These are phyloP conservation scores for Phylloporus sp. DNA, from an alignment of 768 basidiomycete species.

Conservation along the genomic window DNA sequence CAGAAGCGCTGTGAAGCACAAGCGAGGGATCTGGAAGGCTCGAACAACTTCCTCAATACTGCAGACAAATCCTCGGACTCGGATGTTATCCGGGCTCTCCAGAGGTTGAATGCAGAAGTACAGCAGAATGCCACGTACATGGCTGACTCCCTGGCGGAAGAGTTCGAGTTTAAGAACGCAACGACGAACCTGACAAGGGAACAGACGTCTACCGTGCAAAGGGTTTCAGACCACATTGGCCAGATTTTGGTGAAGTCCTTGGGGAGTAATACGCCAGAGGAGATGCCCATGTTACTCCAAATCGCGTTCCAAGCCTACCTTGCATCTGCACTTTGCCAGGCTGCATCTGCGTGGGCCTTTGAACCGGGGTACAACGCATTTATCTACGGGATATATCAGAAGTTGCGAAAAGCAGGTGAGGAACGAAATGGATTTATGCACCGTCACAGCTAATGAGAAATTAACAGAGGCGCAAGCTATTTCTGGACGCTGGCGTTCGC, in stretches of 20 bases:
- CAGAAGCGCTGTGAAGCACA: constrained; percentile 9
- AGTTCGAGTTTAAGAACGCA: background rate
- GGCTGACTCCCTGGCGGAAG: constrained; percentile 2
- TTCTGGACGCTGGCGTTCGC: constrained; percentile 11
- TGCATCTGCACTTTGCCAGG: background rate
- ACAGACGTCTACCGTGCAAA: background rate
- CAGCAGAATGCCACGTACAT: constrained; percentile 9
- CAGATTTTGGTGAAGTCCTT: background rate
- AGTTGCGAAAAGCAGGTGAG: constrained; percentile 7
- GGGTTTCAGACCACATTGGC: background rate
- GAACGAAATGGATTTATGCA: background rate
- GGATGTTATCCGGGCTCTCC: constrained; percentile 3
- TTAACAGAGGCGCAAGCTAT: constrained; percentile 12
- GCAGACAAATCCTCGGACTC: constrained; percentile 13
- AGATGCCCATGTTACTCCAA: constrained; percentile 9
- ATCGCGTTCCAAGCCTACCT: constrained; percentile 9
- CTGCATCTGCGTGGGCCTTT: constrained; percentile 6
- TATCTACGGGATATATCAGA: constrained; percentile 8
- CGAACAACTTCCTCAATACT: constrained; percentile 2
- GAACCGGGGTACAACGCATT: constrained; percentile 3
- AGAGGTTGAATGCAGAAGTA: constrained; percentile 11
- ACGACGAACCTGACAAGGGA: background rate
- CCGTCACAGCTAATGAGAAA: background rate
- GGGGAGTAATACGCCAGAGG: background rate
- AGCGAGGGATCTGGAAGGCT: constrained; percentile 6